A percentile compares a stretch with the other conserved stretches of the same genome.
Conservation (phyloP, 139 green algal genomes). For the Tetraselmis chui region DNA sequence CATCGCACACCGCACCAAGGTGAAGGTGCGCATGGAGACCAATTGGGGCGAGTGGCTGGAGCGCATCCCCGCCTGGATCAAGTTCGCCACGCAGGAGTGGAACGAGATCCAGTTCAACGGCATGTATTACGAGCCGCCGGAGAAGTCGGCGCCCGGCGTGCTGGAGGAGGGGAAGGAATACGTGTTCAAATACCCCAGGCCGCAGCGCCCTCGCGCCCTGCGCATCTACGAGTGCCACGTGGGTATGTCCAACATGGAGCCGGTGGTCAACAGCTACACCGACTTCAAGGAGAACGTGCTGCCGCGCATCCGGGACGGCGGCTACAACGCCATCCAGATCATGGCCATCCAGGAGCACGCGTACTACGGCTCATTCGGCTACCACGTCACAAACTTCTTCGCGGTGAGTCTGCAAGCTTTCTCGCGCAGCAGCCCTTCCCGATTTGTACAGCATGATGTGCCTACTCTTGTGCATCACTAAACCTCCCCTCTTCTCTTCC, state of each 20-base stretch:
- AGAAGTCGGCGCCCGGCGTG: slow-evolving; percentile 44
- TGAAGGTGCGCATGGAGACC: slow-evolving; percentile 78
- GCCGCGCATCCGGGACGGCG: slow-evolving; percentile 79
- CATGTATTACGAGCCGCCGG: slow-evolving; percentile 68
- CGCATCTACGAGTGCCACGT: slow-evolving; percentile 99
- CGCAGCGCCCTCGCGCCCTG: slow-evolving; percentile 63
- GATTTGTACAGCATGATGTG: neutral
- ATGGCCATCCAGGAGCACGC: slow-evolving; percentile 98
- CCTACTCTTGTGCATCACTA: neutral
- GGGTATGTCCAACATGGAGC: slow-evolving; percentile 81
- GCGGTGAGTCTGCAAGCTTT: too few relatives aligned
- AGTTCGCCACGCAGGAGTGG: slow-evolving; percentile 87
- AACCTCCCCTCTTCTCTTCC: too few relatives aligned
- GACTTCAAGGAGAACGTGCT: slow-evolving; percentile 91
- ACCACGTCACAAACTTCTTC: slow-evolving; percentile 99
- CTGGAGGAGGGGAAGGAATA: slow-evolving; percentile 64
- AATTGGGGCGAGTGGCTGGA: slow-evolving; percentile 73
- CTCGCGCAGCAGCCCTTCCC: too few relatives aligned
- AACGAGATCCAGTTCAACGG: slow-evolving; percentile 92
- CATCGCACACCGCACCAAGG: slow-evolving; percentile 50
- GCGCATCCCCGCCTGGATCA: slow-evolving; percentile 90
- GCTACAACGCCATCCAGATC: slow-evolving; percentile 99
- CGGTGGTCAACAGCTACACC: slow-evolving; percentile 84
- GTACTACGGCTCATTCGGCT: slow-evolving; percentile 88
- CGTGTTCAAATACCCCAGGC: slow-evolving; percentile 88